These are phyloP conservation scores for Globisporangium takayamanum DNA, from an alignment of 352 stramenopile genomes.

Conservation along the genomic window DNA sequence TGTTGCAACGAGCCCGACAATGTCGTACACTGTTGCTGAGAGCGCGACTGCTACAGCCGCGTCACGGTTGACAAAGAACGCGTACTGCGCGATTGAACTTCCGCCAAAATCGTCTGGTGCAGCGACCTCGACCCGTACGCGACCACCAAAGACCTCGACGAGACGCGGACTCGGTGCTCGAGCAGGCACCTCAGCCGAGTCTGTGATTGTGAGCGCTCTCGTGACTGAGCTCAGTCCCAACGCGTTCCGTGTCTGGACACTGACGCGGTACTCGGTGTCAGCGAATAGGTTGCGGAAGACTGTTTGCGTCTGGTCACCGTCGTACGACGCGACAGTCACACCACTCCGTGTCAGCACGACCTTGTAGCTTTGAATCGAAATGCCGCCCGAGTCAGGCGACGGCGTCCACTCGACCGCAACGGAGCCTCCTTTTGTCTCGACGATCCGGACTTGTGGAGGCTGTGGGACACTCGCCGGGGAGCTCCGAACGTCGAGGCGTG, in stretches of 20 bases:
- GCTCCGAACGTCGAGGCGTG: constrained; percentile 18
- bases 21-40: constrained; percentile 21
- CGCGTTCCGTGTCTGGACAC: constrained; percentile 23
- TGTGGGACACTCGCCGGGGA: constrained; percentile 11
- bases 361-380: constrained; percentile 18
- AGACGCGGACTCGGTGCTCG: constrained; percentile 16
- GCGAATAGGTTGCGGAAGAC: constrained; percentile 28
- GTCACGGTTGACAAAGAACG: constrained; percentile 24
- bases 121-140: constrained; percentile 19
- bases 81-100: constrained; percentile 18
- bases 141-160: constrained; percentile 24
- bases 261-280: constrained; percentile 23
- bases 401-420: constrained; percentile 15
- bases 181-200: constrained; percentile 17
- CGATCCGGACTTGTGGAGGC: constrained; percentile 11
- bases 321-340: constrained; percentile 16
- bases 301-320: constrained; percentile 6
- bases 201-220: constrained; percentile 16
- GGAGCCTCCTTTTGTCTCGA: constrained; percentile 23
- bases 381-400: constrained; percentile 27
- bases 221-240: constrained; percentile 15
- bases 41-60: neutral
- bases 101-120: constrained; percentile 38
- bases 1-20: constrained; percentile 23
- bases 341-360: constrained; percentile 10